Percentiles rank a stretch among this genome's conserved stretches.
Conservation (phyloP, 148 eudicot genomes). For the Suaeda aralocaspica region DNA sequence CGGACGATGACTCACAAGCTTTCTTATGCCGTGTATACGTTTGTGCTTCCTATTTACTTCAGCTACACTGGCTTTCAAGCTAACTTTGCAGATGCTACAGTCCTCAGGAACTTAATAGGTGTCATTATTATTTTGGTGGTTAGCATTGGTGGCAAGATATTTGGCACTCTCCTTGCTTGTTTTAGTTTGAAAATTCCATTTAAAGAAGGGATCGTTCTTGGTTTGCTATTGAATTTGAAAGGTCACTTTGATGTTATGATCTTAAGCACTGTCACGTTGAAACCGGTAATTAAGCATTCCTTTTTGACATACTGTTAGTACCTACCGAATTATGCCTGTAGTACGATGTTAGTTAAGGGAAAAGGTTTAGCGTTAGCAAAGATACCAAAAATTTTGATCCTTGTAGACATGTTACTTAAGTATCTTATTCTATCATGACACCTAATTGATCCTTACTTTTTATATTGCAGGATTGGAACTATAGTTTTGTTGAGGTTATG, state of each 20-base stretch:
- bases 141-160: slow-evolving; percentile 72
- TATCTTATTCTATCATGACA: not conserved
- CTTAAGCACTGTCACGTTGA: slow-evolving; percentile 38
- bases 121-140: slow-evolving; percentile 39
- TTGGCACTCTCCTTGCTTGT: slow-evolving; percentile 75
- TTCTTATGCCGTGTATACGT: slow-evolving; percentile 64
- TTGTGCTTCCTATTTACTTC: slow-evolving; percentile 76
- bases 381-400: not conserved
- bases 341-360: not conserved
- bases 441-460: slow-evolving; percentile 5
- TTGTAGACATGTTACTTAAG: not conserved
- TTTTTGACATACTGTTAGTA: not conserved
- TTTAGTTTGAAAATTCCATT: slow-evolving; percentile 56
- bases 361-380: not conserved
- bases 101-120: slow-evolving; percentile 26
- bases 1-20: slow-evolving; percentile 73
- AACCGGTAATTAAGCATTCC: slow-evolving; percentile 43
- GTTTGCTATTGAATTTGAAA: slow-evolving; percentile 75
- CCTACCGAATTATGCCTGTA: not conserved
- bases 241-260: slow-evolving; percentile 78
- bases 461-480: slow-evolving; percentile 45
- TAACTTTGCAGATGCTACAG: slow-evolving; percentile 31
- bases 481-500: slow-evolving; percentile 52
- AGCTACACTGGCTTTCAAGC: slow-evolving; percentile 86
- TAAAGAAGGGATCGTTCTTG: slow-evolving; percentile 67